Base-by-base conservation (phyloP, 2,329 filamentous ascomycete genomes). In the Exserohilum turcica region DNA sequence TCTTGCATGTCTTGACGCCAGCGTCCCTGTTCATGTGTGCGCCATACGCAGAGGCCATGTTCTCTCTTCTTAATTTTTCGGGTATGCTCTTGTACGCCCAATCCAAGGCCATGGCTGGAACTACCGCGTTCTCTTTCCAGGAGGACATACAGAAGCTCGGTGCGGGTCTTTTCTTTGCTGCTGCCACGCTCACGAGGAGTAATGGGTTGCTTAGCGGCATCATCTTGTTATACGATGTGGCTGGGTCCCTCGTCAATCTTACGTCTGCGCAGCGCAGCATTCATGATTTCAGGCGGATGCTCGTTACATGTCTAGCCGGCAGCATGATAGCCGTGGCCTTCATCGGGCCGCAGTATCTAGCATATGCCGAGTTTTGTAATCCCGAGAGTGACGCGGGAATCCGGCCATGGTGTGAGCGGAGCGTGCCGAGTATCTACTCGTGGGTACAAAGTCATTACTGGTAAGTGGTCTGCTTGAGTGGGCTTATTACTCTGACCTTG, bases 401-500 rank as follows among this genome's bases (percentile, higher is more conserved):
- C 4, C 68, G 90, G 51, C 83, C 86, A 3, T 99, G 94, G 94
- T 99, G 94, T 72, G 70, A 74, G 16, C 80, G 78, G 15, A 72
- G 76, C n/a, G 59, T 92, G 10, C 94, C 94, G 3, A 96, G 91
- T 71, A 92, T 99, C 55, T 97, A 96, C 75, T 82, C 86, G 0
- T 97, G 89, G 79, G 93, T 97, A 2, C 94, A 99, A 71, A 81
- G 82, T 39, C 80, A 90, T 66, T 97, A 99, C 75, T 99, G 94
- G 92, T 96, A 81, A 73, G 85, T 74, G 7, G 24, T 15, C 21
- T 13, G 13, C n/a, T 19, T 6, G 19, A 28, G 21, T 12, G 16
- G 12, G 35, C 16, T n/a, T 27, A 24, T 35, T 39, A 38, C n/a
- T 42, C 44, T 63, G 38, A 66, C 45, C 12, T 24, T 24, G 47